Conservation (phyloP, 257 asterid species). For the Solanum phureja region DNA sequence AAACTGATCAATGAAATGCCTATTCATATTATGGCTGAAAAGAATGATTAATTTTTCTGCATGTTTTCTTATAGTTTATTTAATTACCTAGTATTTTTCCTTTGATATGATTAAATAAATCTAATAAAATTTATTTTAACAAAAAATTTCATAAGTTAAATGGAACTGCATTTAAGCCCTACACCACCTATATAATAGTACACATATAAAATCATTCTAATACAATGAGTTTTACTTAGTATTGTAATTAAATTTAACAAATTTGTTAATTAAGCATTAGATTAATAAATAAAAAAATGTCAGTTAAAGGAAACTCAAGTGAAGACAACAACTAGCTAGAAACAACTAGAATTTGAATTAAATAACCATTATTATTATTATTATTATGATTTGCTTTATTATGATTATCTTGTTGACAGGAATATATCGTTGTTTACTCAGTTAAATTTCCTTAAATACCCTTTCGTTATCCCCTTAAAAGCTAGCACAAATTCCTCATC, state of each 20-base stretch:
- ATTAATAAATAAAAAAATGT: background rate
- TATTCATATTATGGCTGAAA: background rate
- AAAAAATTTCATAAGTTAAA: too few relatives aligned
- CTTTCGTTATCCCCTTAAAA: background rate
- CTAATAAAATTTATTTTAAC: too few relatives aligned
- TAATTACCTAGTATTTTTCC: too few relatives aligned
- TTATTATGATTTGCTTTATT: background rate
- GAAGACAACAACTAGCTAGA: background rate
- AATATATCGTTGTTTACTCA: background rate
- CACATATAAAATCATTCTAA: background rate
- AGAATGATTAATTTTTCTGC: background rate
- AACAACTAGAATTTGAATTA: background rate
- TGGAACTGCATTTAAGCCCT: background rate
- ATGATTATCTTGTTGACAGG: background rate
- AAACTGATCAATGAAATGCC: background rate
- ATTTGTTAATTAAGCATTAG: background rate
- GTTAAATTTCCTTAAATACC: background rate
- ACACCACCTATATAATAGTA: too few relatives aligned
- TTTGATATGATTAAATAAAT: too few relatives aligned
- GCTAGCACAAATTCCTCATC: background rate
- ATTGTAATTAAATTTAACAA: background rate
- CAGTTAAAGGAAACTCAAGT: too few relatives aligned
- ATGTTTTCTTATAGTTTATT: background rate
- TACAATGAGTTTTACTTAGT: background rate
- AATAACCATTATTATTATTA: background rate